These are phyloP conservation scores for Pisolithus orientalis DNA, from an alignment of 768 basidiomycete species.

Conservation along the genomic window DNA sequence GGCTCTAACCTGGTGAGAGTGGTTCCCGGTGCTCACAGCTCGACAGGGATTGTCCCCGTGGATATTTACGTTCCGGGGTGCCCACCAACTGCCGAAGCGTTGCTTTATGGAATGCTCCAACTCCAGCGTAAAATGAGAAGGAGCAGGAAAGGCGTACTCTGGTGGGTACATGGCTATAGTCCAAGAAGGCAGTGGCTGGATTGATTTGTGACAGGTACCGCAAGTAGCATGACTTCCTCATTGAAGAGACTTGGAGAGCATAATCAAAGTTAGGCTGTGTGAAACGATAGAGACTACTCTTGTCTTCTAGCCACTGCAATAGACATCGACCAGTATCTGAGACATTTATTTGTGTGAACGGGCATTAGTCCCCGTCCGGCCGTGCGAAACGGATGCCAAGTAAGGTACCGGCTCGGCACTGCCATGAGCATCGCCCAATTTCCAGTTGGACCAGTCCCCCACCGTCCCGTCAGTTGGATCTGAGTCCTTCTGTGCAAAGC, in stretches of 20 bases:
- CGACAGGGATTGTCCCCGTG: conserved; percentile 87
- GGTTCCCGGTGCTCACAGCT: conserved; percentile 6
- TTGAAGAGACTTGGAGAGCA: neutral
- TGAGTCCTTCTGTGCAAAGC: too few relatives aligned
- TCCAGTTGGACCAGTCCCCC: neutral
- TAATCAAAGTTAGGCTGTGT: too few relatives aligned
- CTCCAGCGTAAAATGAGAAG: conserved; percentile 94
- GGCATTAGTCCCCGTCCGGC: neutral
- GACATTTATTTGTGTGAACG: neutral
- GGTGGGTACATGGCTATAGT: conserved; percentile 40
- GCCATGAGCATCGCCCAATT: neutral
- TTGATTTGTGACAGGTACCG: conserved; percentile 17
- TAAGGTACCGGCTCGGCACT: neutral
- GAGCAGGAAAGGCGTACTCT: conserved; percentile 79
- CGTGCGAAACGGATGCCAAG: neutral
- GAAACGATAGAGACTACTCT: too few relatives aligned
- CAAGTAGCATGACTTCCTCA: conserved; percentile 11
- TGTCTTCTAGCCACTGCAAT: too few relatives aligned
- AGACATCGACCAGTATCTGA: neutral
- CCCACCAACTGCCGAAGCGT: conserved; percentile 92
- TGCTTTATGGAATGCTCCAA: conserved; percentile 95
- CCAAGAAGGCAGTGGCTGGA: neutral
- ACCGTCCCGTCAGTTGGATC: neutral
- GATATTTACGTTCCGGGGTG: conserved; percentile 98
- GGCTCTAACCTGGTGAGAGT: conserved; percentile 23